Base-by-base conservation (phyloP, 2,329 filamentous ascomycete genomes). In the Neonectria magnoliae region DNA sequence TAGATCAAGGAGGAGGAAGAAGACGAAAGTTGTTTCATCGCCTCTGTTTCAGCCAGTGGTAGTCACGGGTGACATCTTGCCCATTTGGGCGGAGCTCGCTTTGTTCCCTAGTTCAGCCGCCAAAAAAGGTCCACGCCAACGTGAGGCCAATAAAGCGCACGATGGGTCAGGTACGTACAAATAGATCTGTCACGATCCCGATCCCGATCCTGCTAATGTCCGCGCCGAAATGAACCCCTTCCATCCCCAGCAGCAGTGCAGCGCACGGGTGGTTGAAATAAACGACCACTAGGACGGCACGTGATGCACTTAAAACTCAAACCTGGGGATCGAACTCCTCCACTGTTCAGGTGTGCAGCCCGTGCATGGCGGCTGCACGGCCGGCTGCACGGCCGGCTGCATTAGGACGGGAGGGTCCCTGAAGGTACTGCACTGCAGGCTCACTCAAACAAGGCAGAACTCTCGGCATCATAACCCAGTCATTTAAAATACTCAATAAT, bases 11-110 rank as follows among this genome's bases (percentile, higher is more conserved):
- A 52, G 42, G 45, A 51, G 42, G 16, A 10, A 63, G 33, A 58
- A 29, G 33, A 4, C 47, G 27, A 42, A 42, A 44, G 31, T 38
- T 57, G 60, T 58, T 50, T 50, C 61, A 59, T 63, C 33, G 44
- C 56, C 56, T 59, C 13, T 33, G 61, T 63, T 63, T 63, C 61
- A 63, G 61, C 44, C 53, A 25, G 47, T 53, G 61, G 61, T 63
- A 42, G 57, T 58, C 55, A 58, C 57, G 61, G 61, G 61, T 63
- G 61, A 63, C 61, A 51, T 63, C 61, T 63, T 63, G 45, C 61
- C 61, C 51, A 55, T 44, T 63, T 59, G n/a, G 61, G 61, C 56
- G 42, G 55, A 55, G 53, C 53, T 31, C 45, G 52, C 45, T 57
- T 33, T 11, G 44, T 33, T 44, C 38, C 48, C 41, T 27, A 47